Evolutionary conservation across 352 stramenopile genomes (phyloP).

Genomic region (Globisporangium abappressorium): DNA sequence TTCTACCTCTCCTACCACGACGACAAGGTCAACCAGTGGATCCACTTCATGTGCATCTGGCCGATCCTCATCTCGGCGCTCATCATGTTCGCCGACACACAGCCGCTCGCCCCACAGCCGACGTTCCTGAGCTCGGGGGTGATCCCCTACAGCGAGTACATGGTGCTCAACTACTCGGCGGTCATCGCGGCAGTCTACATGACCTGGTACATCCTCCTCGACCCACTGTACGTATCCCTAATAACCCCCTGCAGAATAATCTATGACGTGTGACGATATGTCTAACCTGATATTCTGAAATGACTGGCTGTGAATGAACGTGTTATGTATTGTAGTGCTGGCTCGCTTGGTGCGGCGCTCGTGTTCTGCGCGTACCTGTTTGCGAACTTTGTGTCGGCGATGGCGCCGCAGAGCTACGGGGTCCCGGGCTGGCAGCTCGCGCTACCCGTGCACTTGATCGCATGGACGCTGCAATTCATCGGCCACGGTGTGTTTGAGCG

Average conservation of each 20-base stretch:
- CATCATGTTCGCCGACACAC: slow-evolving; percentile 50
- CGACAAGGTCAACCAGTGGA: slow-evolving; percentile 75
- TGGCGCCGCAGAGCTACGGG: slow-evolving; percentile 32
- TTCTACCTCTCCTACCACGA: slow-evolving; percentile 88
- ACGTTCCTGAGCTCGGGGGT: slow-evolving; percentile 15
- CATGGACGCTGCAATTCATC: slow-evolving; percentile 85
- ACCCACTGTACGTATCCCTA: slow-evolving; percentile 33
- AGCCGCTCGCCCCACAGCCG: slow-evolving; percentile 29
- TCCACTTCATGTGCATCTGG: slow-evolving; percentile 86
- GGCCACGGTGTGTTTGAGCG: slow-evolving; percentile 85
- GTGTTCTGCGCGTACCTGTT: slow-evolving; percentile 58
- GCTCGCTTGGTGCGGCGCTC: slow-evolving; percentile 47
- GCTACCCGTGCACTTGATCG: slow-evolving; percentile 47
- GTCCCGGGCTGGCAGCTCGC: slow-evolving; percentile 50
- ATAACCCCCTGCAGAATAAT: neutral
- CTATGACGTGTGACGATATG: neutral
- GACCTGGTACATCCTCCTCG: slow-evolving; percentile 74
- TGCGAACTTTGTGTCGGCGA: slow-evolving; percentile 52
- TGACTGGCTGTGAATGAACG: neutral
- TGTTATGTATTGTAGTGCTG: slow-evolving; percentile 25
- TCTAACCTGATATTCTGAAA: neutral
- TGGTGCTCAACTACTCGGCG: slow-evolving; percentile 62
- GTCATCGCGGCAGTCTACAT: slow-evolving; percentile 62
- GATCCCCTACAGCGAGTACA: slow-evolving; percentile 42
- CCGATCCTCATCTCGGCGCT: slow-evolving; percentile 79